Evolutionary conservation across 306 rosid species (phyloP).

Genomic region (Lablab purpureus): DNA sequence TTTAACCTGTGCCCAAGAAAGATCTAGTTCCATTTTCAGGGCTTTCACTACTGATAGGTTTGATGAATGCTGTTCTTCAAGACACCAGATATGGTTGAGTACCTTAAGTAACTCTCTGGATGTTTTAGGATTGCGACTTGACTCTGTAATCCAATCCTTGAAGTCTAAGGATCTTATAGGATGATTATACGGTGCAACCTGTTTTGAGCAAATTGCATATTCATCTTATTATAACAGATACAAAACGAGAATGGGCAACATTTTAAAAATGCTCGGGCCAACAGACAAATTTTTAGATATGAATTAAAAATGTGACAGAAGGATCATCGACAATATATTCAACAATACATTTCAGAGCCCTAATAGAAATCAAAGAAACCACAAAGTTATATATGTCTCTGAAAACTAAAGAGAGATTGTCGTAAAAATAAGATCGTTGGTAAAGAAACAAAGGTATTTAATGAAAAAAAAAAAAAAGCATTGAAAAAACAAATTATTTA

Average conservation of each 20-base stretch:
- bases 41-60: slow-evolving; percentile 54
- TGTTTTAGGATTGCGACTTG: slow-evolving; percentile 49
- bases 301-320: not conserved
- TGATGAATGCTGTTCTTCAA: slow-evolving; percentile 69
- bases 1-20: slow-evolving; percentile 55
- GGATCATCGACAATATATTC: slow-evolving; percentile 14
- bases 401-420: not conserved
- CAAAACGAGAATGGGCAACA: not conserved
- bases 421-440: not conserved
- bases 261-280: not conserved
- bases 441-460: not conserved
- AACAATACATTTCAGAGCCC: slow-evolving; percentile 13
- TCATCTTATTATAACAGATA: slow-evolving; percentile 25
- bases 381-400: not conserved
- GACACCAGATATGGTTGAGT: slow-evolving; percentile 63
- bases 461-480: not conserved
- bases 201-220: slow-evolving; percentile 33
- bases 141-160: slow-evolving; percentile 46
- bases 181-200: slow-evolving; percentile 57
- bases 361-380: not conserved
- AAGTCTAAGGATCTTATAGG: slow-evolving; percentile 47
- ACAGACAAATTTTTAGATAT: not conserved
- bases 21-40: slow-evolving; percentile 64
- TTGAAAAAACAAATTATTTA: not conserved
- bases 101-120: slow-evolving; percentile 65